Evolutionary conservation across 768 basidiomycete genomes (phyloP), one percentile per base, ranked within the genome.

Genomic region (Cystofilobasidium capitatum): DNA sequence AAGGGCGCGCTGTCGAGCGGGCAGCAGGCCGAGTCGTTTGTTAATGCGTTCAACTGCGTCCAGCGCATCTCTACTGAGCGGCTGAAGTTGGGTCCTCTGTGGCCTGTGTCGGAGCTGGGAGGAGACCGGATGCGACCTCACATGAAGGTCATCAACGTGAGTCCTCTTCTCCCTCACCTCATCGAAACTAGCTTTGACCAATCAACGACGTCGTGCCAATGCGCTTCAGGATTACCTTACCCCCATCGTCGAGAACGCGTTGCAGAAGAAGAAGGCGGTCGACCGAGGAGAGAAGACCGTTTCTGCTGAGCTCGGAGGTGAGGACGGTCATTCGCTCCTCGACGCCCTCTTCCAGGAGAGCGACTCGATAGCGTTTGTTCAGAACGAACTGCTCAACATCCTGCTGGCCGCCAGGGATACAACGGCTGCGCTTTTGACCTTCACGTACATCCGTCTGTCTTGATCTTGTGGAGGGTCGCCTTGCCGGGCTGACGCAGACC

Each of bases 401-500:
- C 78, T 91, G 2, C 78, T 90, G 14, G 89, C 89, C 7, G 82
- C 87, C 29, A 78, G 89, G 64, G 89, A 91, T 77, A 89, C 89
- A 24, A 63, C 62, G 6, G 35, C 62, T 6, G 49, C 62, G 22
- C 62, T 63, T 3, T 20, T 63, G 10, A 63, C 62, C 49, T 63
- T 63, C 42, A 45, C 47, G 62, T 63, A 12, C 5, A 49, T 62
- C 31, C 44, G 12, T 24, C 45, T 45, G n/a, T n/a, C 24, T 1
- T 54, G 9, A 37, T 35, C 17, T 29, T 31, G 14, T 40, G 42
- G 22, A 12, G 12, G 42, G 22, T 44, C 22, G 12, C 12, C 22
- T 22, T 22, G 12, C 12, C 22, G 42, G 42, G 22, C 42, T 44
- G 42, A 44, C 22, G 22, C 12, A 44, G 42, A 26, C 31, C 40